These are phyloP conservation scores for Chaetomiaceae sp. DNA, from an alignment of 2,329 filamentous ascomycete species.

Conservation along the genomic window DNA sequence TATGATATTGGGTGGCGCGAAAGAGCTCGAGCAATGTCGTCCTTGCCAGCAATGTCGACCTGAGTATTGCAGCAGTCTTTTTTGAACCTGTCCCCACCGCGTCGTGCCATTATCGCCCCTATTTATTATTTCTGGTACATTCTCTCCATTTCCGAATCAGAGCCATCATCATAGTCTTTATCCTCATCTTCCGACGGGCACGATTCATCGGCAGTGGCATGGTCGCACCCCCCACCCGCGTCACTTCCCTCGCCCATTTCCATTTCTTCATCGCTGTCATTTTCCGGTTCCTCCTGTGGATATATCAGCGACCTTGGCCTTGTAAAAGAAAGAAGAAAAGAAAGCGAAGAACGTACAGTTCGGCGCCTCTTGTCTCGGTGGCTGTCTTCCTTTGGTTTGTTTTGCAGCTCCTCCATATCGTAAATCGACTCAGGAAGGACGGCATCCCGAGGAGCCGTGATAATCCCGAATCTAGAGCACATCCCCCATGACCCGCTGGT, in stretches of 20 bases:
- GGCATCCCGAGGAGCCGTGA: conserved; percentile 39
- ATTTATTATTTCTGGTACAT: not conserved
- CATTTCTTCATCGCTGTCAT: not conserved
- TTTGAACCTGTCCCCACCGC: too few species aligned
- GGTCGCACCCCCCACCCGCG: too few species aligned
- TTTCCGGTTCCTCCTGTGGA: not conserved
- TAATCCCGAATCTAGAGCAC: conserved; percentile 43
- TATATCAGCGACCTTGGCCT: not conserved
- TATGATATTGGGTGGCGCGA: too few species aligned
- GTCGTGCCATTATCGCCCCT: too few species aligned
- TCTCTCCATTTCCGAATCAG: conserved; percentile 1
- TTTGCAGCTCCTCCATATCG: conserved; percentile 40
- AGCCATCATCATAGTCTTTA: conserved; percentile 10
- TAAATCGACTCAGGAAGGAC: conserved; percentile 39
- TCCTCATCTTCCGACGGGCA: conserved; percentile 9
- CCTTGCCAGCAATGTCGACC: too few species aligned
- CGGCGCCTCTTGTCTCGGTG: conserved; percentile 6
- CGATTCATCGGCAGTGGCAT: not conserved
- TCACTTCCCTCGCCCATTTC: too few species aligned
- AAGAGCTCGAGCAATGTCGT: too few species aligned
- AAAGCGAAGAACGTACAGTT: not conserved
- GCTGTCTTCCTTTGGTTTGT: conserved; percentile 22
- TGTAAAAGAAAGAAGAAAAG: too few species aligned
- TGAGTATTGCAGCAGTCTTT: too few species aligned
- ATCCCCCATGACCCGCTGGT: conserved; percentile 29